phyloP scores from a whole-genome alignment of 2,329 filamentous ascomycete species.

The Leptographium wingfieldii region DNA sequence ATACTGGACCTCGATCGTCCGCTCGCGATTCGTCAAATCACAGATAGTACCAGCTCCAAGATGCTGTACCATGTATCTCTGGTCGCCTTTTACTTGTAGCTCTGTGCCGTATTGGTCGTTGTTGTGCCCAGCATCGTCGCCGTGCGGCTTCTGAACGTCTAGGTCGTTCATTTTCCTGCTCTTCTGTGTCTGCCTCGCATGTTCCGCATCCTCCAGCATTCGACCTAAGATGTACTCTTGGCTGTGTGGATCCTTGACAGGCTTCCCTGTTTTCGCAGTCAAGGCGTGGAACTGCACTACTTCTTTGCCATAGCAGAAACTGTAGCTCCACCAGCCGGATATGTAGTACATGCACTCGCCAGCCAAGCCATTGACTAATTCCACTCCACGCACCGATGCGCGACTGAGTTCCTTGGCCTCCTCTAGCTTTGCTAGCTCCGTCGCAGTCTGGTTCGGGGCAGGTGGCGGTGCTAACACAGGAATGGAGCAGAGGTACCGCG shows the following conservation, averaged over 20 bases:
- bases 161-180: conserved; percentile 8
- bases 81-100: conserved; percentile 70
- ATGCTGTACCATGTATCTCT: conserved; percentile 74
- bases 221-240: conserved; percentile 67
- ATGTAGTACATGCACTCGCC: conserved; percentile 69
- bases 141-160: conserved; percentile 11
- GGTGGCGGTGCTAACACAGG: conserved; percentile 51
- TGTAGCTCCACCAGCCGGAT: conserved; percentile 92
- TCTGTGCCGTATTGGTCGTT: conserved; percentile 38
- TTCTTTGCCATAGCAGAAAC: conserved; percentile 80
- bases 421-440: conserved; percentile 55
- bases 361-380: conserved; percentile 65
- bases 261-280: conserved; percentile 59
- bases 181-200: conserved; percentile 1
- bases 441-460: conserved; percentile 51
- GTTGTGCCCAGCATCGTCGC: background rate
- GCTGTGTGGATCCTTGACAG: conserved; percentile 62
- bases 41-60: conserved; percentile 70
- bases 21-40: conserved; percentile 69
- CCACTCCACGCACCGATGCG: conserved; percentile 66
- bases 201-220: conserved; percentile 21
- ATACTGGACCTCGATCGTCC: conserved; percentile 74
- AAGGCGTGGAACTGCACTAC: conserved; percentile 86
- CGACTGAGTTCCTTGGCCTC: conserved; percentile 69
- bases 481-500: conserved; percentile 73